phyloP scores from a whole-genome alignment of 345 rosid genomes.

The Sonneratia alba region DNA sequence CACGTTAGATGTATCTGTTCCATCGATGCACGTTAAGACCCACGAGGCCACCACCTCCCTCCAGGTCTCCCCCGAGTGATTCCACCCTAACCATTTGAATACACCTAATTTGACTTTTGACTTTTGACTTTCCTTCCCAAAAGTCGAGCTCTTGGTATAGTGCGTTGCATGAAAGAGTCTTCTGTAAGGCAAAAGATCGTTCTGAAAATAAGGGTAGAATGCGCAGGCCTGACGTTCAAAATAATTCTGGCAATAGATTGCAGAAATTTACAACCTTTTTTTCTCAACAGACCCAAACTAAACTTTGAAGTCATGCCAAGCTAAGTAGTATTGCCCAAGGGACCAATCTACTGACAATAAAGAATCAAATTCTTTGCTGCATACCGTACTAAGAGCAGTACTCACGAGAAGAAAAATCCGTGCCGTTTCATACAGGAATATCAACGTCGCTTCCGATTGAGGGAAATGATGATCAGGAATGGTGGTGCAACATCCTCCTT shows the following conservation, averaged over 20 bases:
- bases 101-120: no score
- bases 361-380: not conserved
- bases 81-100: no score
- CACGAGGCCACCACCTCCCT: no score
- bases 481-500: not conserved
- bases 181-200: no score
- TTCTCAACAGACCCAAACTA: not conserved
- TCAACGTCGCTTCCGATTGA: not conserved
- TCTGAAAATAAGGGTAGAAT: no score
- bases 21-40: no score
- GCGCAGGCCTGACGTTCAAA: not conserved
- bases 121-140: no score
- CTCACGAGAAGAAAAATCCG: not conserved
- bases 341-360: not conserved
- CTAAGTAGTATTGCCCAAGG: not conserved
- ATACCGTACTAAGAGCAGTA: not conserved
- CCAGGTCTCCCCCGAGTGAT: no score
- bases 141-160: no score
- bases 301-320: not conserved
- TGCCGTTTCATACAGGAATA: not conserved
- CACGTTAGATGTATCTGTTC: no score
- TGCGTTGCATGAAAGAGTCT: no score
- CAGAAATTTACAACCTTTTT: not conserved
- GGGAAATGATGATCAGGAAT: not conserved
- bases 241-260: not conserved